A percentile compares a stretch with the other conserved stretches of the same genome.
These are phyloP conservation scores for Fusarium sp. DNA, from an alignment of 2,329 filamentous ascomycete species.

Conservation along the genomic window DNA sequence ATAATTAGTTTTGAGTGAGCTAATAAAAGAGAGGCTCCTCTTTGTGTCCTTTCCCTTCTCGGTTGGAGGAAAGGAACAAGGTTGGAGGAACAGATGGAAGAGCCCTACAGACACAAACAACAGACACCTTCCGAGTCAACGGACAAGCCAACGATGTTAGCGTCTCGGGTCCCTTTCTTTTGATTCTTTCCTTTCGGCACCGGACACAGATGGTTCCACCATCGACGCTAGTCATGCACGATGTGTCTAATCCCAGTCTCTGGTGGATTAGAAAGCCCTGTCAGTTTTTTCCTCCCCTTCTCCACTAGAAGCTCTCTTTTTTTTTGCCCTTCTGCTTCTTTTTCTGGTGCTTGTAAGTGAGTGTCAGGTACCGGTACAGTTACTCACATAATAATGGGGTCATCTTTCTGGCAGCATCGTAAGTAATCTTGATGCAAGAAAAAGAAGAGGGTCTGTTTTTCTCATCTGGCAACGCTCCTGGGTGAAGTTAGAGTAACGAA, in stretches of 20 bases:
- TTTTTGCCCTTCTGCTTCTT: neutral
- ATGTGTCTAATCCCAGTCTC: constrained; percentile 45
- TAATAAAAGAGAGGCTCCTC: constrained; percentile 22
- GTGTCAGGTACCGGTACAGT: constrained; percentile 32
- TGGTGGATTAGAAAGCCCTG: constrained; percentile 15
- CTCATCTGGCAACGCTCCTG: constrained; percentile 32
- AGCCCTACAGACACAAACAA: constrained; percentile 13
- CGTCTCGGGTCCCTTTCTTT: constrained; percentile 15
- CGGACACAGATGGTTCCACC: constrained; percentile 34
- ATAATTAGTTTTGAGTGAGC: neutral
- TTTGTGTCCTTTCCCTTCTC: constrained; percentile 14
- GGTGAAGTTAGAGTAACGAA: constrained; percentile 16
- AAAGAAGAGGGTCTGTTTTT: constrained; percentile 28
- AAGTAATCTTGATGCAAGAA: constrained; percentile 29
- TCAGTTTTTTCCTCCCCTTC: constrained; percentile 14
- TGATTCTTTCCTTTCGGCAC: constrained; percentile 29
- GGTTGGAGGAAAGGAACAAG: constrained; percentile 12
- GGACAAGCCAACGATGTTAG: constrained; percentile 33
- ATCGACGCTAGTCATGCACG: constrained; percentile 44
- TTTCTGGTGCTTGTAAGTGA: constrained; percentile 31
- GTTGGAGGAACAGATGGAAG: constrained; percentile 14
- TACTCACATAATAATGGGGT: constrained; percentile 4
- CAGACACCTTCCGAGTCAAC: constrained; percentile 11
- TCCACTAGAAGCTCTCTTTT: constrained; percentile 10
- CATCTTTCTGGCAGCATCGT: constrained; percentile 28